A percentile compares a stretch with the other conserved stretches of the same genome.
Evolutionary conservation across 441 rosid species (phyloP).

Genomic region (Gossypium davidsonii): DNA sequence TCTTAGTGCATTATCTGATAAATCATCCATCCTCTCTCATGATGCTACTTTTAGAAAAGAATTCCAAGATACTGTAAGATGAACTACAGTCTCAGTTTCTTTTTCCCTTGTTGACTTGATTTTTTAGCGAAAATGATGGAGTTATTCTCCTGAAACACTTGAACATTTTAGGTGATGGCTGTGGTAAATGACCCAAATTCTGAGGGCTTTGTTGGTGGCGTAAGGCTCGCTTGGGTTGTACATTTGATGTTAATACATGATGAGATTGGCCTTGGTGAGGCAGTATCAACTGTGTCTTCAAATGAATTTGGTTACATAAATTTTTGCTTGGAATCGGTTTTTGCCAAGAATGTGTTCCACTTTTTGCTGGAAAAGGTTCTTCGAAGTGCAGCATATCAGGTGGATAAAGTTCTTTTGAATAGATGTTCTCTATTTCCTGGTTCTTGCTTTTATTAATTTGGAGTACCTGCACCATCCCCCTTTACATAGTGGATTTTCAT

Average conservation of each 20-base stretch:
- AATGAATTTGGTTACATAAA: conserved; percentile 57
- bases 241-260: conserved; percentile 81
- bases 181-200: conserved; percentile 45
- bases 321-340: conserved; percentile 70
- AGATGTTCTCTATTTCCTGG: neutral
- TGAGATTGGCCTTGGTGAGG: conserved; percentile 49
- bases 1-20: conserved; percentile 71
- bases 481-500: neutral
- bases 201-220: conserved; percentile 72
- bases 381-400: conserved; percentile 87
- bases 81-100: conserved; percentile 9
- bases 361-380: conserved; percentile 79
- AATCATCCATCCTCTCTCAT: conserved; percentile 64
- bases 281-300: conserved; percentile 43
- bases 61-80: conserved; percentile 87
- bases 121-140: conserved; percentile 7
- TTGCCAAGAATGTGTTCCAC: conserved; percentile 72
- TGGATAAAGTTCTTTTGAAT: conserved; percentile 14
- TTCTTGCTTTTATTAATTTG: neutral
- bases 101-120: neutral
- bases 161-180: conserved; percentile 65
- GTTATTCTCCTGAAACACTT: conserved; percentile 10
- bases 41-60: conserved; percentile 77
- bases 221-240: conserved; percentile 91
- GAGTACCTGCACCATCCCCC: neutral